Percentiles rank a stretch among this genome's conserved stretches.
phyloP scores from a whole-genome alignment of 192 early-diverging fungal species.

The Dissophora ornata region DNA sequence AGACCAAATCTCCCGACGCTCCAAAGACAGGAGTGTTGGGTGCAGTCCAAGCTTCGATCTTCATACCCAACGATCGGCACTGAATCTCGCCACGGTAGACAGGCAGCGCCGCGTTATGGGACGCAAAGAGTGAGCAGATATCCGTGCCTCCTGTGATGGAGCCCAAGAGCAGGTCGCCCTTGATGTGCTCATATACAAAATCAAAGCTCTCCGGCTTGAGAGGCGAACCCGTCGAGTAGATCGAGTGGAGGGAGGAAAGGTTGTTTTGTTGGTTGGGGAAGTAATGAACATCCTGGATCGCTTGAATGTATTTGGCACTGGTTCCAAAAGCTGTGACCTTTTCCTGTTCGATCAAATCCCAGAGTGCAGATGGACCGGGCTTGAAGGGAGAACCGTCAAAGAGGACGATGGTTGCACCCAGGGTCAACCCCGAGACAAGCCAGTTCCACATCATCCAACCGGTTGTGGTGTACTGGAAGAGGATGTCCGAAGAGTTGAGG shows the following conservation, averaged over 20 bases:
- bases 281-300: conserved; percentile 80
- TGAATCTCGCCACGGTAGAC: conserved; percentile 97
- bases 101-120: conserved; percentile 88
- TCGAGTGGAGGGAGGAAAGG: conserved; percentile 72
- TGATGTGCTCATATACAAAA: conserved; percentile 89
- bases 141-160: conserved; percentile 98
- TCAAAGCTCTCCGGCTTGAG: conserved; percentile 93
- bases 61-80: conserved; percentile 92
- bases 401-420: conserved; percentile 82
- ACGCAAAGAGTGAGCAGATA: conserved; percentile 95
- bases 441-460: conserved; percentile 99
- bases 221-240: conserved; percentile 96
- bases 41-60: conserved; percentile 90
- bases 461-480: conserved; percentile 92
- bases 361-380: conserved; percentile 78
- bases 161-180: conserved; percentile 86
- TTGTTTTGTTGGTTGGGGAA: conserved; percentile 70
- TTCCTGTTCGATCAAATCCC: conserved; percentile 82
- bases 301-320: conserved; percentile 96
- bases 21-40: conserved; percentile 70
- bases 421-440: conserved; percentile 84
- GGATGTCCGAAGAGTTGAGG: conserved; percentile 76
- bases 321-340: conserved; percentile 92
- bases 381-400: conserved; percentile 97
- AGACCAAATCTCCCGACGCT: conserved; percentile 90